Evolutionary conservation across 108 stramenopile species (phyloP).

Genomic region (Chaetoceros tenuissimus): DNA sequence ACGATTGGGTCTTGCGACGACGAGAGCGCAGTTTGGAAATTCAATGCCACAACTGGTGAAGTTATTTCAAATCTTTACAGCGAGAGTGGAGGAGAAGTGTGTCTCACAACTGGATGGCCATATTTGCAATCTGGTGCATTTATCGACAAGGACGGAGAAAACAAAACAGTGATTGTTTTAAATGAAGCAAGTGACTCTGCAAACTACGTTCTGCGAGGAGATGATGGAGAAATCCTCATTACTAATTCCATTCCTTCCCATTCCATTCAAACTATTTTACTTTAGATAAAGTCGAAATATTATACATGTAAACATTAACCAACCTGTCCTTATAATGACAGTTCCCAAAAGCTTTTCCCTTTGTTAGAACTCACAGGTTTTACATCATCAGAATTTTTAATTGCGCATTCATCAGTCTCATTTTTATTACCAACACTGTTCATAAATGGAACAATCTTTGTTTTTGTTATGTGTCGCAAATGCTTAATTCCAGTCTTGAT

Average conservation of each 20-base stretch:
- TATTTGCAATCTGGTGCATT: constrained; percentile 82
- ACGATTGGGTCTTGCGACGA: constrained; percentile 44
- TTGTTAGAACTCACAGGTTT: too few relatives aligned
- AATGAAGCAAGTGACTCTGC: constrained; percentile 68
- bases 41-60: constrained; percentile 41
- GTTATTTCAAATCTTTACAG: constrained; percentile 38
- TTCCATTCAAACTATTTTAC: constrained; percentile 65
- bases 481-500: too few relatives aligned
- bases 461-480: too few relatives aligned
- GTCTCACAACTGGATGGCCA: constrained; percentile 88
- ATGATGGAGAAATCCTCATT: constrained; percentile 29
- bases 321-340: too few relatives aligned
- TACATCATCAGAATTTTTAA: too few relatives aligned
- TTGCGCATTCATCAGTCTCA: too few relatives aligned
- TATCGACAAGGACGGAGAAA: constrained; percentile 32
- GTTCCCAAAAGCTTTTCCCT: too few relatives aligned
- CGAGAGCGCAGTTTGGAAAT: constrained; percentile 41
- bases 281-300: too few relatives aligned
- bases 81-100: constrained; percentile 41
- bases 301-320: too few relatives aligned
- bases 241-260: constrained; percentile 69
- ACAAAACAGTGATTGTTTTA: constrained; percentile 41
- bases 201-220: constrained; percentile 65
- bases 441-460: too few relatives aligned
- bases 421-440: too few relatives aligned